Evolutionary conservation across 2,329 filamentous ascomycete species (phyloP).

Genomic region (Alternaria triticina): DNA sequence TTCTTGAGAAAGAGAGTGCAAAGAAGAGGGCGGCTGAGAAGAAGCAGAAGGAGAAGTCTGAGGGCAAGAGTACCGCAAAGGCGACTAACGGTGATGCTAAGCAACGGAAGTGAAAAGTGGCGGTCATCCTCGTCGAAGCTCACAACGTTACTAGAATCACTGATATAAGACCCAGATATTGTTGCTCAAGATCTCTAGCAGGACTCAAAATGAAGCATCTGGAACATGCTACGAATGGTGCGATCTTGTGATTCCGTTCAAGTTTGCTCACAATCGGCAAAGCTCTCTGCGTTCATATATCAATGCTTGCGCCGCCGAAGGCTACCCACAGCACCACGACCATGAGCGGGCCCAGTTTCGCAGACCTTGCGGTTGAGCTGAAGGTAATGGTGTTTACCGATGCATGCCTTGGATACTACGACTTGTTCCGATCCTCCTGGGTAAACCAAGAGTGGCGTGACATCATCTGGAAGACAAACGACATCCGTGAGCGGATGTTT

Average conservation of each 20-base stretch:
- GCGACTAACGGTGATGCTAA: conserved; percentile 27
- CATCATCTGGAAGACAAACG: too few relatives aligned
- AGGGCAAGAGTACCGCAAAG: conserved; percentile 25
- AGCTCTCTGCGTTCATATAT: background rate
- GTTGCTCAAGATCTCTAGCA: too few relatives aligned
- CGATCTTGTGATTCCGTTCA: background rate
- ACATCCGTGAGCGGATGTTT: too few relatives aligned
- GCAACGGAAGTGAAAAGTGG: conserved; percentile 27
- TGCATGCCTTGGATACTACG: too few relatives aligned
- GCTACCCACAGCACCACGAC: background rate
- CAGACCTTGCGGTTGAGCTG: too few relatives aligned
- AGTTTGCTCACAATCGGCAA: background rate
- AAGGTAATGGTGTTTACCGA: too few relatives aligned
- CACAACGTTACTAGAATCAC: background rate
- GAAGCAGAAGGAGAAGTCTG: conserved; percentile 53
- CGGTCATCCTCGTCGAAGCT: background rate
- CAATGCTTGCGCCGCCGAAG: background rate
- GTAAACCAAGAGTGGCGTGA: too few relatives aligned
- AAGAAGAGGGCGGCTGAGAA: conserved; percentile 65
- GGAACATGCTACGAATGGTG: too few relatives aligned
- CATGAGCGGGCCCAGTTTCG: background rate
- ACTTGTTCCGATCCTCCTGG: too few relatives aligned
- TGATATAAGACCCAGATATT: background rate
- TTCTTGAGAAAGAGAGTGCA: conserved; percentile 80
- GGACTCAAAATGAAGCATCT: too few relatives aligned